Evolutionary conservation across 1,284 basidiomycete species (phyloP).

Genomic region (Ustilago esculenta): DNA sequence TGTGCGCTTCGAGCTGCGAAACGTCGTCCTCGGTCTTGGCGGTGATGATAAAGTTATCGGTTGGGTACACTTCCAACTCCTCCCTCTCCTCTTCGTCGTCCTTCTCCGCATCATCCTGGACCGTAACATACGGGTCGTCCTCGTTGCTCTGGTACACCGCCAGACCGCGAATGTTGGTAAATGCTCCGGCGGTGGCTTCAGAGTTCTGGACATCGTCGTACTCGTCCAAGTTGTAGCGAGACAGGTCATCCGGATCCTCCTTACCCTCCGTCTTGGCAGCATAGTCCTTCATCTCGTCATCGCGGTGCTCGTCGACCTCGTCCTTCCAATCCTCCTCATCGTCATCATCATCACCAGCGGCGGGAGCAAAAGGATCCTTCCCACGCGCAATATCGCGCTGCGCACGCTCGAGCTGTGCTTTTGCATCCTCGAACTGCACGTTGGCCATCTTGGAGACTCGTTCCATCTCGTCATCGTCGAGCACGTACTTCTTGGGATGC

Average conservation of each 20-base stretch:
- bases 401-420: constrained; percentile 77
- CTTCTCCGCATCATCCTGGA: constrained; percentile 77
- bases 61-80: constrained; percentile 87
- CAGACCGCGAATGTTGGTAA: constrained; percentile 94
- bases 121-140: constrained; percentile 95
- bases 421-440: constrained; percentile 87
- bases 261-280: constrained; percentile 67
- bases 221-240: constrained; percentile 88
- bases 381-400: constrained; percentile 52
- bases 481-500: constrained; percentile 86
- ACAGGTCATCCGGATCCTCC: constrained; percentile 78
- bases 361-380: constrained; percentile 48
- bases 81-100: constrained; percentile 83
- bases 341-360: constrained; percentile 38
- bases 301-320: constrained; percentile 46
- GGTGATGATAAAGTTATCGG: constrained; percentile 89
- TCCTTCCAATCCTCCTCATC: constrained; percentile 46
- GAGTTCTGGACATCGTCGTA: constrained; percentile 85
- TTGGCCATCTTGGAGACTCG: constrained; percentile 88
- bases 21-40: constrained; percentile 98
- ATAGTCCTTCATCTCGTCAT: constrained; percentile 72
- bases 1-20: constrained; percentile 81
- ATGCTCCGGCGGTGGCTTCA: constrained; percentile 74
- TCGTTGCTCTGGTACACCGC: constrained; percentile 89
- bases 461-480: constrained; percentile 89